Conservation (phyloP, 306 rosid genomes). For the Ammopiptanthus mongolicus region DNA sequence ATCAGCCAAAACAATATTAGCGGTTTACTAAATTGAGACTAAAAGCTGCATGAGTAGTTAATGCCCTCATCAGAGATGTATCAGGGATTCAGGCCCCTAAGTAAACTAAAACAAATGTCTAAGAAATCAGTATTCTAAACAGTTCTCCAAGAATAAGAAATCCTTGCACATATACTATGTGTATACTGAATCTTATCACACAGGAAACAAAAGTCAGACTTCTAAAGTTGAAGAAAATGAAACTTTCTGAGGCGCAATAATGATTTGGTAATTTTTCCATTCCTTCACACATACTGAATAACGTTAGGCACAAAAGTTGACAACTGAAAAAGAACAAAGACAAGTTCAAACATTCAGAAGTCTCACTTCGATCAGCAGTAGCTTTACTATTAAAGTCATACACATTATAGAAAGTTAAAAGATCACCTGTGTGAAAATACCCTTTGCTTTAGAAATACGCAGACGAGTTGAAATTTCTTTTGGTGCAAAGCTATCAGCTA, state of each 20-base stretch:
- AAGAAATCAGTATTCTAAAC: not conserved
- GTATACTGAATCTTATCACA: not conserved
- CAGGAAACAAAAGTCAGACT: not conserved
- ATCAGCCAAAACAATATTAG: not conserved
- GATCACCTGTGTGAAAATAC: slow-evolving; percentile 80
- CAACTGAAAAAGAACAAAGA: too few species aligned
- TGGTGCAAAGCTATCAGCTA: slow-evolving; percentile 90
- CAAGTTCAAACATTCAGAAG: not conserved
- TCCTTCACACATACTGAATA: not conserved
- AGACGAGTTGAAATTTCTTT: slow-evolving; percentile 76
- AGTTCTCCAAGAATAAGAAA: not conserved
- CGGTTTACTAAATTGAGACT: not conserved
- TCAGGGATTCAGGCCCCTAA: not conserved
- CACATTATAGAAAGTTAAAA: not conserved
- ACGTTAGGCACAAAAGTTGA: not conserved
- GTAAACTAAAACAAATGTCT: not conserved
- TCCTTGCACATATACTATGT: not conserved
- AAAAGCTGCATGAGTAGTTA: not conserved
- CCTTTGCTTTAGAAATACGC: slow-evolving; percentile 76
- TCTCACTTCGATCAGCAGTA: not conserved
- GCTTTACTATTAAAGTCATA: not conserved
- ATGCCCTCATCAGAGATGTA: not conserved
- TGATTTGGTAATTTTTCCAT: not conserved
- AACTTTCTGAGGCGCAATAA: not conserved
- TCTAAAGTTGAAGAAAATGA: not conserved